phyloP scores from a whole-genome alignment of 768 basidiomycete genomes.

The Hirschioporus abietinus region DNA sequence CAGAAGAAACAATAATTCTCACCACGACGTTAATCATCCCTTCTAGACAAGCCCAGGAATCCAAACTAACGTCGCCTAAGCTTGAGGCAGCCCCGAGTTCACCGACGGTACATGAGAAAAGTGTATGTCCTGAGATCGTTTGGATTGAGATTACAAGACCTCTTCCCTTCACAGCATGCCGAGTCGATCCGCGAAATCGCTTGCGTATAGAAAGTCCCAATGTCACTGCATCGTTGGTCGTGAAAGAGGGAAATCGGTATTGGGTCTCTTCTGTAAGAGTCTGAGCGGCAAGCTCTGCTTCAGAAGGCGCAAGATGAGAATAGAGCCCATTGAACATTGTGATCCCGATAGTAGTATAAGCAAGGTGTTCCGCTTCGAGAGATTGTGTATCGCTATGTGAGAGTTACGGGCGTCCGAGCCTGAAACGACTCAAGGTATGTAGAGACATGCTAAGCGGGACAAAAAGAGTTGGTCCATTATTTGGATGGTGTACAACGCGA shows the following conservation, averaged over 20 bases:
- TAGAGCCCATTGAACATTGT: slow-evolving; percentile 62
- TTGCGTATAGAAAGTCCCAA: slow-evolving; percentile 76
- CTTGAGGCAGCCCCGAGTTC: slow-evolving; percentile 65
- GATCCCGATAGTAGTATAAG: slow-evolving; percentile 6
- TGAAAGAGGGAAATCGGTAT: slow-evolving; percentile 70
- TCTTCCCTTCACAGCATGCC: slow-evolving; percentile 64
- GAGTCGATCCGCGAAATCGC: slow-evolving; percentile 68
- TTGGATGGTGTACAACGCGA: slow-evolving; percentile 3
- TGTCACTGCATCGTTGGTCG: slow-evolving; percentile 74
- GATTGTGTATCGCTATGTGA: slow-evolving; percentile 1
- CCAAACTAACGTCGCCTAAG: slow-evolving; percentile 70
- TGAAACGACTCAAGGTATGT: neutral
- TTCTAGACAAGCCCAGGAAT: slow-evolving; percentile 74
- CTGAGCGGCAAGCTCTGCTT: slow-evolving; percentile 69
- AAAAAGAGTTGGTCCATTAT: neutral
- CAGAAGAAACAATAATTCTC: neutral
- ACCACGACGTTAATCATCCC: slow-evolving; percentile 27
- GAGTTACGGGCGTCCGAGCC: neutral
- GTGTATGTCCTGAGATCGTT: slow-evolving; percentile 68
- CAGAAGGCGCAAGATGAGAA: slow-evolving; percentile 47
- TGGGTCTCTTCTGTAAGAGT: slow-evolving; percentile 63
- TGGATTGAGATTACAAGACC: slow-evolving; percentile 80
- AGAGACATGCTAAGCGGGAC: neutral
- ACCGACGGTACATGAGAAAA: slow-evolving; percentile 82
- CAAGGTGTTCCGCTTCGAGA: neutral